Percentiles rank a stretch among this genome's conserved stretches.
Conservation (phyloP, 2,329 filamentous ascomycete species). For the Dactylellina sp. region DNA sequence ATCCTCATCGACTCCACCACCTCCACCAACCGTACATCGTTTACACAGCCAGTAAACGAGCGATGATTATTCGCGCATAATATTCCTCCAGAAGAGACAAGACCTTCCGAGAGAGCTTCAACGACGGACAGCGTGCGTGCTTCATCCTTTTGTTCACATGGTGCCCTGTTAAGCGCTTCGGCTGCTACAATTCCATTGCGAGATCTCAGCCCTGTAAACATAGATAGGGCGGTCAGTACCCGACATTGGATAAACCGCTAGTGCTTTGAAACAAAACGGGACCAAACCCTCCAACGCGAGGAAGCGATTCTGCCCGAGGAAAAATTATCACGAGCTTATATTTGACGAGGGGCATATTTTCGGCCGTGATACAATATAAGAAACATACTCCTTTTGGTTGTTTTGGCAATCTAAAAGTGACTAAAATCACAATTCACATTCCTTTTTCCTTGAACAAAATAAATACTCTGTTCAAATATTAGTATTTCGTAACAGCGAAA, state of each 20-base stretch:
- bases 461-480: slow-evolving; percentile 20
- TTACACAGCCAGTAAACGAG: slow-evolving; percentile 55
- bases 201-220: slow-evolving; percentile 53
- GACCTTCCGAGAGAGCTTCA: slow-evolving; percentile 49
- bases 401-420: slow-evolving; percentile 13
- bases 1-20: slow-evolving; percentile 6
- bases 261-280: slow-evolving; percentile 31
- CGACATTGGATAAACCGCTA: background rate
- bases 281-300: slow-evolving; percentile 6
- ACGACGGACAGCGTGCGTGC: slow-evolving; percentile 36
- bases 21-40: slow-evolving; percentile 39
- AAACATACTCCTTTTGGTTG: slow-evolving; percentile 6
- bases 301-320: slow-evolving; percentile 37
- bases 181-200: slow-evolving; percentile 26
- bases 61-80: slow-evolving; percentile 55
- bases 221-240: slow-evolving; percentile 12
- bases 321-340: slow-evolving; percentile 51
- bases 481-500: slow-evolving; percentile 42
- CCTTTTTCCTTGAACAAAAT: slow-evolving; percentile 51
- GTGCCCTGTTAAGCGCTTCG: slow-evolving; percentile 16
- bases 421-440: slow-evolving; percentile 21
- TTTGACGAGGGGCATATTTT: slow-evolving; percentile 14
- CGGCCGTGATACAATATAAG: slow-evolving; percentile 23
- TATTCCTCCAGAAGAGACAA: slow-evolving; percentile 46
- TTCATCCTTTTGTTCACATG: slow-evolving; percentile 21